phyloP scores from a whole-genome alignment of 2,329 filamentous ascomycete genomes.

The Elsinoe necatrix region DNA sequence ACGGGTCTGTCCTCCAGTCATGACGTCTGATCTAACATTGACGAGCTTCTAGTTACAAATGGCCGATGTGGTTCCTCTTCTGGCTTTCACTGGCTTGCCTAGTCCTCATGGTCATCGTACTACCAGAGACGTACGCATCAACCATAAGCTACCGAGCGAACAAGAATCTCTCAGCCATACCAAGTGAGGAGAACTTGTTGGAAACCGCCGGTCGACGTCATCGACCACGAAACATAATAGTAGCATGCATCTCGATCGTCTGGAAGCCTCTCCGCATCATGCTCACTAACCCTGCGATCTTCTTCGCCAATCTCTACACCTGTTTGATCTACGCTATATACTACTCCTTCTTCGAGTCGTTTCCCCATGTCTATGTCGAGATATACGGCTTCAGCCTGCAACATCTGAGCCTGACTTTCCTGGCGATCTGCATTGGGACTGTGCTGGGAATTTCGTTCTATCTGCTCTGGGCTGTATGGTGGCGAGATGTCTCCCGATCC shows the following conservation, averaged over 20 bases:
- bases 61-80: constrained; percentile 56
- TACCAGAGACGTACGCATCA: constrained; percentile 54
- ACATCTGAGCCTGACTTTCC: constrained; percentile 52
- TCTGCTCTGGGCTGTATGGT: constrained; percentile 20
- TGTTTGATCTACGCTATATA: constrained; percentile 42
- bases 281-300: constrained; percentile 49
- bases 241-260: constrained; percentile 41
- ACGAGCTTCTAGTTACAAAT: constrained; percentile 43
- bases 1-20: constrained; percentile 22
- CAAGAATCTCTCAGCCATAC: not conserved
- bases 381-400: constrained; percentile 54
- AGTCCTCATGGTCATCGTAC: constrained; percentile 49
- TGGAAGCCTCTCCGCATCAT: constrained; percentile 54
- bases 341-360: constrained; percentile 52
- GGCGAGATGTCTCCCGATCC: constrained; percentile 18
- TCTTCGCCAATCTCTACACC: constrained; percentile 37
- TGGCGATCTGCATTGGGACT: constrained; percentile 52
- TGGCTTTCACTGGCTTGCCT: constrained; percentile 53
- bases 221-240: constrained; percentile 37
- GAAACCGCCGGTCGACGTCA: constrained; percentile 38
- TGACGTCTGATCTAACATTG: too few relatives aligned
- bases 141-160: constrained; percentile 28
- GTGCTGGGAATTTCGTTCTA: constrained; percentile 39
- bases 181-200: not conserved
- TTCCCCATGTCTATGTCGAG: constrained; percentile 54